A percentile compares a stretch with the other conserved stretches of the same genome.
These are phyloP conservation scores for Yamadazyma endophytica DNA, from an alignment of 805 yeast genomes.

Conservation along the genomic window DNA sequence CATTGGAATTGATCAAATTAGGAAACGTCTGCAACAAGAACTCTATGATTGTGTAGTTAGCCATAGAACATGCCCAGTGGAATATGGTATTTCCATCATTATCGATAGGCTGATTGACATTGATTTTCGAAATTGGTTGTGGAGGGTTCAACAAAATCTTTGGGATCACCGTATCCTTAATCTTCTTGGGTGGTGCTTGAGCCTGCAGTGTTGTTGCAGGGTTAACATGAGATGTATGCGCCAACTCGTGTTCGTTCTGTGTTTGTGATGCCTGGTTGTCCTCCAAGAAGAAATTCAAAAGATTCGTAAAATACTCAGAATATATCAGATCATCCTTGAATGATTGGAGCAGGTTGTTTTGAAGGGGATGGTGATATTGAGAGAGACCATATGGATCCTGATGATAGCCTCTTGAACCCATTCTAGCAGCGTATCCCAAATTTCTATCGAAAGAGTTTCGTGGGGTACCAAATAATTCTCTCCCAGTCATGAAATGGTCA, in stretches of 20 bases:
- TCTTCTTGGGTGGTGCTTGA: no score
- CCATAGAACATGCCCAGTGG: constrained; percentile 95
- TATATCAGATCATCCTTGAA: constrained; percentile 21
- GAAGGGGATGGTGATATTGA: constrained; percentile 36
- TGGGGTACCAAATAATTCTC: constrained; percentile 40
- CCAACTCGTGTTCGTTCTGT: constrained; percentile 18
- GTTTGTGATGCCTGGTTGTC: constrained; percentile 21
- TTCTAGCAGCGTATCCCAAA: no score
- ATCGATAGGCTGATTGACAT: constrained; percentile 84
- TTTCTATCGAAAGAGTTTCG: constrained; percentile 33
- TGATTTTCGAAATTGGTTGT: constrained; percentile 46
- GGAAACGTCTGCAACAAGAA: constrained; percentile 57
- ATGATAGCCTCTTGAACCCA: constrained; percentile 2
- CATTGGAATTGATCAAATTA: constrained; percentile 61
- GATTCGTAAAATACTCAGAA: constrained; percentile 37
- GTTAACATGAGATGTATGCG: no score
- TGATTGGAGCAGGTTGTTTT: constrained; percentile 12
- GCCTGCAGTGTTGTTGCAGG: no score
- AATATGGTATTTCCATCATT: constrained; percentile 89
- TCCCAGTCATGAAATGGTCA: constrained; percentile 27
- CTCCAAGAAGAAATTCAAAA: constrained; percentile 51
- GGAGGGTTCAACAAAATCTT: constrained; percentile 53
- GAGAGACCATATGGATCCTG: constrained; percentile 35
- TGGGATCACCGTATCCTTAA: constrained; percentile 19
- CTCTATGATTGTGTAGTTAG: constrained; percentile 65